Conservation (phyloP, 257 asterid species). For the Solanum habrochaites region DNA sequence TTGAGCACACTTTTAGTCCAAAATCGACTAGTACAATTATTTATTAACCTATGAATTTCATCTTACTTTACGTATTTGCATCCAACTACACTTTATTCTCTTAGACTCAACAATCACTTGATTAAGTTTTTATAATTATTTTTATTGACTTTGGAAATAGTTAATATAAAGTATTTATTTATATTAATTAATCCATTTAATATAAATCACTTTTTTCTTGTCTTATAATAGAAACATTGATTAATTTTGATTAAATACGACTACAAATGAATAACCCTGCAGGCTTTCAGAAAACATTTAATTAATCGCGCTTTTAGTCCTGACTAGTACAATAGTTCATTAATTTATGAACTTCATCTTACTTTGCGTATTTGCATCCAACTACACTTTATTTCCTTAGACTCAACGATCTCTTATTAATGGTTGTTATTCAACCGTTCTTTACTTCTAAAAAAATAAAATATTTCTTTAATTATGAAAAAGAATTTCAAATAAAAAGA, state of each 20-base stretch:
- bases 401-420: not conserved
- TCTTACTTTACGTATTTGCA: not conserved
- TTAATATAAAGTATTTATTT: no score
- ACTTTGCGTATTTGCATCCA: not conserved
- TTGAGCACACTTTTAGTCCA: rapidly evolving
- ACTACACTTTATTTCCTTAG: not conserved
- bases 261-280: not conserved
- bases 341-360: not conserved
- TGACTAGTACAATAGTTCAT: not conserved
- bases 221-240: not conserved
- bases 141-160: no score
- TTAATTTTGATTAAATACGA: not conserved
- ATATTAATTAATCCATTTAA: not conserved
- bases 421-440: rapidly evolving
- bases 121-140: no score
- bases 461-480: no score
- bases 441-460: no score
- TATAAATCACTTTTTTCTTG: not conserved
- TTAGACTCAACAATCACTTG: not conserved
- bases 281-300: rapidly evolving
- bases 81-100: not conserved
- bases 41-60: not conserved
- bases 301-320: not conserved
- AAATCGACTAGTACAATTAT: not conserved
- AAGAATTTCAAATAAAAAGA: no score